Conservation (phyloP, 768 basidiomycete species). For the Sarcodon aspratus region DNA sequence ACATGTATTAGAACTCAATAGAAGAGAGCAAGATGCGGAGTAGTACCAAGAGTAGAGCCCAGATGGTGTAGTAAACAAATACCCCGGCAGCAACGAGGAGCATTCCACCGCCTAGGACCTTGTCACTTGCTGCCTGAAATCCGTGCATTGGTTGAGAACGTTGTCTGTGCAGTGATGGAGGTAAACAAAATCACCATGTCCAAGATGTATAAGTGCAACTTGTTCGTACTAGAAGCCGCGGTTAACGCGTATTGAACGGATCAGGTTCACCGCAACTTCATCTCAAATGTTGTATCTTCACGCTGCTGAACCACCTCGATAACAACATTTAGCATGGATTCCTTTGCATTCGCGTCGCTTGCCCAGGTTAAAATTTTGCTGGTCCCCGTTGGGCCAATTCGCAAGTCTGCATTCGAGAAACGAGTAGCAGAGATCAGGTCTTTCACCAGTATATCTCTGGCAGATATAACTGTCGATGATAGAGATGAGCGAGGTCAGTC, state of each 20-base stretch:
- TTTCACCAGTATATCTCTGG: constrained; percentile 64
- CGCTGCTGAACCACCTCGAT: neutral
- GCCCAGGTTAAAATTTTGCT: constrained; percentile 81
- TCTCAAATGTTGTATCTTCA: neutral
- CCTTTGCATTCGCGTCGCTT: constrained; percentile 66
- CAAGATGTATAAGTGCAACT: neutral
- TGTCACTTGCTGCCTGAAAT: constrained; percentile 66
- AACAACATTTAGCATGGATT: constrained; percentile 40
- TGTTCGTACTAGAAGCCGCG: no score
- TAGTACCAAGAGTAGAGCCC: constrained; percentile 80
- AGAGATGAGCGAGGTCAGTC: constrained; percentile 62
- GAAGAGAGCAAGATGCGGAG: constrained; percentile 1
- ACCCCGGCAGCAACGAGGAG: constrained; percentile 64
- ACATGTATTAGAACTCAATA: neutral
- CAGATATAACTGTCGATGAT: constrained; percentile 72
- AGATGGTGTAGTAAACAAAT: constrained; percentile 85
- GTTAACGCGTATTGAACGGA: neutral
- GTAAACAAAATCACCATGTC: neutral
- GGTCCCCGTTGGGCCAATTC: constrained; percentile 74
- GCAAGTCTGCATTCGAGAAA: constrained; percentile 54
- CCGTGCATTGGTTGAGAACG: neutral
- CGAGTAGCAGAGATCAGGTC: constrained; percentile 66
- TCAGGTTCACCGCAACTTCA: neutral
- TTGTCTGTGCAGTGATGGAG: neutral
- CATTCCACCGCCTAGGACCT: constrained; percentile 69